Conservation (phyloP, 1,284 basidiomycete genomes). For the Puccinia sorghi region DNA sequence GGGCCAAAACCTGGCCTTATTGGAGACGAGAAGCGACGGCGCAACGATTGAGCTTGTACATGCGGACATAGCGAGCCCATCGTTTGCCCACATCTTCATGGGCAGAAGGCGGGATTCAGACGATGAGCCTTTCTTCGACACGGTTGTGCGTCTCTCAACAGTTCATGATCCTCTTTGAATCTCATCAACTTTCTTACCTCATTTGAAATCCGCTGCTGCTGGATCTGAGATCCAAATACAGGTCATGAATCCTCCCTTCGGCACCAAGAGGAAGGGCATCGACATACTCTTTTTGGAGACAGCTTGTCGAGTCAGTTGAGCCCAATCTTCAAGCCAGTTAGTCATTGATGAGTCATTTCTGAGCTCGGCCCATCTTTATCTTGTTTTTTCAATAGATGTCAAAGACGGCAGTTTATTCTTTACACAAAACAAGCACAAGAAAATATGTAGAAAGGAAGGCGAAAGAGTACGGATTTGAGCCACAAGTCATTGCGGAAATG, state of each 20-base stretch:
- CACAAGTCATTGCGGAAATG: conserved; percentile 36
- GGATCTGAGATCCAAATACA: background rate
- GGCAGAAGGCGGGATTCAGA: too few species aligned
- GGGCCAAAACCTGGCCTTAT: background rate
- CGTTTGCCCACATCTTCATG: background rate
- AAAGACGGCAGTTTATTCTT: conserved; percentile 25
- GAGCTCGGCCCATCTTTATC: background rate
- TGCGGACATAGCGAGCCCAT: background rate
- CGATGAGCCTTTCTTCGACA: conserved; percentile 21
- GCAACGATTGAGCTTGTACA: conserved; percentile 9
- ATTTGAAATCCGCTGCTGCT: too few species aligned
- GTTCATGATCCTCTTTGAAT: background rate
- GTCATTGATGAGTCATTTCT: background rate
- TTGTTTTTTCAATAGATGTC: conserved; percentile 19
- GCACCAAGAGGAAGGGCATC: conserved; percentile 45
- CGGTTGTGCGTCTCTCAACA: conserved; percentile 25
- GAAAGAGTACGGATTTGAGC: conserved; percentile 17
- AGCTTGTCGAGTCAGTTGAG: conserved; percentile 21
- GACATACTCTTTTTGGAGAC: conserved; percentile 43
- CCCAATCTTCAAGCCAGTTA: background rate
- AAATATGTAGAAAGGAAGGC: conserved; percentile 29
- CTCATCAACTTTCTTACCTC: too few species aligned
- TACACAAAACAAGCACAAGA: conserved; percentile 45
- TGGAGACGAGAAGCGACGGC: background rate
- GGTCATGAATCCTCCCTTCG: conserved; percentile 49